A percentile compares a stretch with the other conserved stretches of the same genome.
Conservation (phyloP, 2,329 filamentous ascomycete species). For the Neurospora sp. region DNA sequence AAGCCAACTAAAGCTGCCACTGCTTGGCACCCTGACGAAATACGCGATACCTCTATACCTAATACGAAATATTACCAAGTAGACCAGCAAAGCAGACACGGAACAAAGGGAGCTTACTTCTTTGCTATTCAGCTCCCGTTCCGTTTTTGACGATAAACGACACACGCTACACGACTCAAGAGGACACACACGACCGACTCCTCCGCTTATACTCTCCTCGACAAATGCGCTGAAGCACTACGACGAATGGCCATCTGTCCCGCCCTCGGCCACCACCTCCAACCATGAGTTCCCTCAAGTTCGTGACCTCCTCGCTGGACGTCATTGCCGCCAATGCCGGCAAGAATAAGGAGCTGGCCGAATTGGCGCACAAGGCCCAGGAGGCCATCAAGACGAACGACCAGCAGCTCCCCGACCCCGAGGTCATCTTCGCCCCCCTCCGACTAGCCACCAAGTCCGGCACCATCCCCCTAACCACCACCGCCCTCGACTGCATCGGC, state of each 20-base stretch:
- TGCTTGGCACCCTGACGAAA: background rate
- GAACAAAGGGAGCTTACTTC: background rate
- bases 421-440: constrained; percentile 83
- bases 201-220: background rate
- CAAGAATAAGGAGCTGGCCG: constrained; percentile 73
- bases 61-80: background rate
- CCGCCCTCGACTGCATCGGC: constrained; percentile 92
- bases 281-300: constrained; percentile 87
- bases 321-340: constrained; percentile 82
- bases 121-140: background rate
- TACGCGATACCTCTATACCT: background rate
- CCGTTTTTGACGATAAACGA: background rate
- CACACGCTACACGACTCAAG: background rate
- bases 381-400: constrained; percentile 80
- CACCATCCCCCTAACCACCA: constrained; percentile 78
- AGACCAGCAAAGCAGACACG: background rate
- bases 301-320: constrained; percentile 88
- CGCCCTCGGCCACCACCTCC: constrained; percentile 28
- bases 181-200: background rate
- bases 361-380: constrained; percentile 72
- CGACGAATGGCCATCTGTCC: constrained; percentile 36
- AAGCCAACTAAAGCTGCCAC: background rate
- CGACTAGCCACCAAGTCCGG: constrained; percentile 81
- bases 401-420: constrained; percentile 73
- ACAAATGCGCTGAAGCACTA: constrained; percentile 14